Base-by-base conservation (phyloP, 352 stramenopile species). In the Thalassiosira livingstoniorum region DNA sequence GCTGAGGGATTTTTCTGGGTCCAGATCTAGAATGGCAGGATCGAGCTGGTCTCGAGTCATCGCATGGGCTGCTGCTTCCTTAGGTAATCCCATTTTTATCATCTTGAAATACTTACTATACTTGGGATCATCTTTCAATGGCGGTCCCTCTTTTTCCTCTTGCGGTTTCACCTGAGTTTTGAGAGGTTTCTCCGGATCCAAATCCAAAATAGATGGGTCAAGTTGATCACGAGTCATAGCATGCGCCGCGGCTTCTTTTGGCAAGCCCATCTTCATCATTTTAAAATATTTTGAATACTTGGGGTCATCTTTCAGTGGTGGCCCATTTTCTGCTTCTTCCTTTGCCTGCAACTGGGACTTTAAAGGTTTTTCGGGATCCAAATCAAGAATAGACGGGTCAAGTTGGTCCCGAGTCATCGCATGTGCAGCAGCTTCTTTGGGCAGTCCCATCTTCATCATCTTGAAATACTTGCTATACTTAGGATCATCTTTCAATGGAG, bases 201-300 rank as follows among this genome's bases (percentile, higher is more conserved):
- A 67, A 77, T 92, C 85, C 80, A 94, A 89, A n/a, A 91, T 73
- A 21, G 64, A 53, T 43, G 85, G 72, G 68, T 92, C 78, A 65
- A 88, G 39, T n/a, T 87, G 86, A 83, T 91, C 88, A 29, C 80
- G 63, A 62, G 65, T 42, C 82, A 94, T 91, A 2, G 86, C 75
- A 84, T 93, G 82, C 57, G 92, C 92, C 15, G 92, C 90, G 39
- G 89, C 77, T 54, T 82, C 82, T 55, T 90, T 86, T 0, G 86
- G 77, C 11, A 94, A 78, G 1, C 87, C 90, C 54, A 98, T 92
- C 35, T 96, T 92, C 7, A 94, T 61, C 85, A 88, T 90, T 42
- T 84, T 86, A 60, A 87, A 88, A 54, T 90, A 90, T 68, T 90
- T 90, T n/a, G 39, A 39, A 63, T 81, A 89, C 0, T 37, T 35